phyloP scores from a whole-genome alignment of 345 rosid genomes.

The Lepidium africanum region DNA sequence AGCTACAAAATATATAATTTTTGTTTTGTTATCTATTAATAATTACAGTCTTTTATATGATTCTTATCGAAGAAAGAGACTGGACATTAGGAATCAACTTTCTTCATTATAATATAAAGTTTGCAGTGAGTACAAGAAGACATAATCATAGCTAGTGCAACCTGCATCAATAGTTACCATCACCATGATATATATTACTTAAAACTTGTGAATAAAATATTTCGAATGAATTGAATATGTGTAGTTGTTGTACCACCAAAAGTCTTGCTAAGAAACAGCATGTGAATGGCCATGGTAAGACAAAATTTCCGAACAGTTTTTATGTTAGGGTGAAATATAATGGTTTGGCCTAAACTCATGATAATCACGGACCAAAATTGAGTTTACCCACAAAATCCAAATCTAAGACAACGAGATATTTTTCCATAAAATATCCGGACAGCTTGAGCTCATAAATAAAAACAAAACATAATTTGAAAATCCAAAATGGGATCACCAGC shows the following conservation, averaged over 20 bases:
- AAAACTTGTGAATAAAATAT: neutral
- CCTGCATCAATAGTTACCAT: constrained; percentile 1
- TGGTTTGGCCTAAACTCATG: too few species aligned
- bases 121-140: constrained; percentile 12
- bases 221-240: neutral
- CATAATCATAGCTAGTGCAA: constrained; percentile 13
- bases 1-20: constrained; percentile 7
- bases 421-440: too few species aligned
- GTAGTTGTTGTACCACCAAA: neutral
- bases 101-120: constrained; percentile 1
- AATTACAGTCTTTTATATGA: neutral
- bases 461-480: too few species aligned
- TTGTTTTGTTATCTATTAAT: neutral
- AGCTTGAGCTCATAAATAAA: too few species aligned
- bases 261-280: neutral
- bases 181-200: neutral
- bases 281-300: too few species aligned
- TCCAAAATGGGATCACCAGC: too few species aligned
- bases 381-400: too few species aligned
- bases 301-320: too few species aligned
- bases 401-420: too few species aligned
- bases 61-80: neutral
- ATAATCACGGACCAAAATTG: too few species aligned
- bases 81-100: constrained; percentile 7
- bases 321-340: too few species aligned